Percentiles rank a stretch among this genome's conserved stretches.
Conservation (phyloP, 75 land plant species). For the Ceratopteris richardii region DNA sequence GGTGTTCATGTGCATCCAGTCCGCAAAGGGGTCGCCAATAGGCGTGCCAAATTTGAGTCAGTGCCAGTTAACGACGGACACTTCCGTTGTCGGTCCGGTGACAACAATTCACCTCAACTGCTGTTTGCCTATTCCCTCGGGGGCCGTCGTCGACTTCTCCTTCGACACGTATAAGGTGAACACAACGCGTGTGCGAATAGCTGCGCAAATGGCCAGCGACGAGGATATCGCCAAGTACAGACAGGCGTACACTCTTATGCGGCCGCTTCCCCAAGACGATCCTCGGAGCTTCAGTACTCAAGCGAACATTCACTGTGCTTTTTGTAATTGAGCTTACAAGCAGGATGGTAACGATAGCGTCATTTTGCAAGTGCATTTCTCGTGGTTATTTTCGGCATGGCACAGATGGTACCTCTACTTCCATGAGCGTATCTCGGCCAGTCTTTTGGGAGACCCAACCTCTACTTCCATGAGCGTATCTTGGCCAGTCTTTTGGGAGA, state of each 20-base stretch:
- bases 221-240: neutral
- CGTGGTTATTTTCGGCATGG: constrained; percentile 3
- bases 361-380: constrained; percentile 2
- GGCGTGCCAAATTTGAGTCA: neutral
- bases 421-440: constrained; percentile 1
- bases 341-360: constrained; percentile 7
- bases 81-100: neutral
- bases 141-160: neutral
- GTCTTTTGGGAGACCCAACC: constrained; percentile 2
- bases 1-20: too few relatives aligned
- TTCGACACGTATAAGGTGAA: neutral
- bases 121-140: neutral
- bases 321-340: constrained; percentile 40
- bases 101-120: neutral
- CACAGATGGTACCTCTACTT: constrained; percentile 13
- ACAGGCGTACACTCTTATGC: neutral
- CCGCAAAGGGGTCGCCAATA: neutral
- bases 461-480: too few relatives aligned
- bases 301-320: constrained; percentile 53
- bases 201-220: neutral
- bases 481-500: too few relatives aligned
- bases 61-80: neutral
- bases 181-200: constrained; percentile 3
- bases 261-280: constrained; percentile 1
- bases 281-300: constrained; percentile 19